Conservation (phyloP, 371 early-diverging fungal species). For the Mucor velutinosus region DNA sequence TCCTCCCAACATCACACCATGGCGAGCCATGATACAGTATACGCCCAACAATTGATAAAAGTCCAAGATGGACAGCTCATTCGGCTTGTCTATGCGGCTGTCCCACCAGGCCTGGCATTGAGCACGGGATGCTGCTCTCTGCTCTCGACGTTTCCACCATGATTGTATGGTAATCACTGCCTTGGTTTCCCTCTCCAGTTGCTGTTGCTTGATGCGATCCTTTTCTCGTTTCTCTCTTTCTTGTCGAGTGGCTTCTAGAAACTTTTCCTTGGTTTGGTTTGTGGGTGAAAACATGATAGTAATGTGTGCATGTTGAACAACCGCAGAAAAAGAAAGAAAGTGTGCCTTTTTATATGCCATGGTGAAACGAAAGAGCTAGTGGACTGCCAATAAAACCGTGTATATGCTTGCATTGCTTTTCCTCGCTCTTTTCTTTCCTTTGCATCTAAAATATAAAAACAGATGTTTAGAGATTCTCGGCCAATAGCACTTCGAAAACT, state of each 20-base stretch:
- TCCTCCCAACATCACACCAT: neutral
- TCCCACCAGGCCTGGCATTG: conserved; percentile 37
- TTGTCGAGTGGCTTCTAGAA: conserved; percentile 37
- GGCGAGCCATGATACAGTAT: conserved; percentile 24
- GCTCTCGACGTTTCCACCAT: conserved; percentile 33
- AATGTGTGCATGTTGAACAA: neutral
- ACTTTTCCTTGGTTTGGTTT: conserved; percentile 35
- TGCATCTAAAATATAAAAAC: neutral
- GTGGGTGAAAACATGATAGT: conserved; percentile 39
- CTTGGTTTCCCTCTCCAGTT: conserved; percentile 7
- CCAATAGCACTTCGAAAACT: conserved; percentile 49
- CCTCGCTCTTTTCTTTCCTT: neutral
- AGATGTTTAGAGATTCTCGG: conserved; percentile 30
- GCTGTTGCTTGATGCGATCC: conserved; percentile 27
- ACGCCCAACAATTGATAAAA: conserved; percentile 28
- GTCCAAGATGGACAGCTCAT: conserved; percentile 9
- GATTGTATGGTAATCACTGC: conserved; percentile 32
- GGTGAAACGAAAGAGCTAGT: neutral
- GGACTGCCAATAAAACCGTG: neutral
- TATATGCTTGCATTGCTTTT: neutral
- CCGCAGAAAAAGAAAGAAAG: no score
- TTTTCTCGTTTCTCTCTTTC: conserved; percentile 45
- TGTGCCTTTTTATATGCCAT: neutral
- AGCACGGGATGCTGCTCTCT: conserved; percentile 6
- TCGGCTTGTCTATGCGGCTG: neutral